Percentiles rank a stretch among this genome's conserved stretches.
Conservation (phyloP, 1,284 basidiomycete species). For the Pisolithus thermaeus region DNA sequence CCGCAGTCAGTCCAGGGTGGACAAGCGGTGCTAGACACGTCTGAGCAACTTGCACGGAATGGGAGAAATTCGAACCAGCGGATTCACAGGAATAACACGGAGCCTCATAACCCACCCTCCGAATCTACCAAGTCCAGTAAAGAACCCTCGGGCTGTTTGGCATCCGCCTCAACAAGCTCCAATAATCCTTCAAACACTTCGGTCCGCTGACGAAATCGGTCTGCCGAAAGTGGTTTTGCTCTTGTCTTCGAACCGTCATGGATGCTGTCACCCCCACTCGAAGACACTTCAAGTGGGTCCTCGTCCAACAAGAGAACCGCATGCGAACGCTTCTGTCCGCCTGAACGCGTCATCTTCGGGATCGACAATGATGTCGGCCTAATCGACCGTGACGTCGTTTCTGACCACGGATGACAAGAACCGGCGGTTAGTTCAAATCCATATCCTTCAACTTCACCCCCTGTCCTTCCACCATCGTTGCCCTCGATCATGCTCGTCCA, state of each 20-base stretch:
- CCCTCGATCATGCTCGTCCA: constrained; percentile 26
- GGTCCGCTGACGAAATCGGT: constrained; percentile 53
- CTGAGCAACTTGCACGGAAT: neutral
- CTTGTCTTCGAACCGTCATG: constrained; percentile 12
- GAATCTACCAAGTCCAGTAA: constrained; percentile 50
- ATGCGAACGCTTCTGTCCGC: constrained; percentile 16
- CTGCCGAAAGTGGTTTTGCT: constrained; percentile 23
- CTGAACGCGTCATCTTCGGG: neutral
- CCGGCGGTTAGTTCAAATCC: neutral
- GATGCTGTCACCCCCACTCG: constrained; percentile 19
- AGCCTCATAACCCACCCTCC: constrained; percentile 23
- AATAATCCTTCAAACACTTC: constrained; percentile 64
- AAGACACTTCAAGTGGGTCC: constrained; percentile 31
- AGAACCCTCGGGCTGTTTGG: constrained; percentile 58
- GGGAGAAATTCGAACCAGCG: neutral
- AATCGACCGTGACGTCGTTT: neutral
- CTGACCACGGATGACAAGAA: neutral
- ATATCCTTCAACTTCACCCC: neutral
- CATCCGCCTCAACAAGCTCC: constrained; percentile 52
- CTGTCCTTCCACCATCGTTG: constrained; percentile 6
- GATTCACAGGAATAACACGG: neutral
- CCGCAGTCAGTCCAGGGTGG: too few relatives aligned
- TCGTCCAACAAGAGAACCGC: constrained; percentile 28
- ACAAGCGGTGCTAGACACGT: neutral
- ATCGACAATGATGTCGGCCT: constrained; percentile 13